A percentile compares a stretch with the other conserved stretches of the same genome.
Evolutionary conservation across 768 basidiomycete species (phyloP).

Genomic region (Leccinum truebloodii): DNA sequence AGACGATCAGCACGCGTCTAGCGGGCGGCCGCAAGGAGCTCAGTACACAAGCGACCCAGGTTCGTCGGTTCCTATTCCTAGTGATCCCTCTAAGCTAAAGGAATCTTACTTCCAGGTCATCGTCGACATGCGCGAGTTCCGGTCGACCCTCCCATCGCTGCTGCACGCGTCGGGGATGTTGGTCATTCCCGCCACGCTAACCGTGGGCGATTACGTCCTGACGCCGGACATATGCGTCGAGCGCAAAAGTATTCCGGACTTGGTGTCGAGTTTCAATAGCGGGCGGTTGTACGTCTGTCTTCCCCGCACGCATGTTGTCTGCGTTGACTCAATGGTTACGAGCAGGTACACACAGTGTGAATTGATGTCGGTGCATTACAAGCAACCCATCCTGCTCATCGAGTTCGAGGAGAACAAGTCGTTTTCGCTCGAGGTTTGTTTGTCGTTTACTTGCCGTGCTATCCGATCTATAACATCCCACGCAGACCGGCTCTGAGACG

Average conservation of each 20-base stretch:
- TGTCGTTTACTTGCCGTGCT: background rate
- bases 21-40: constrained; percentile 86
- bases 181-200: constrained; percentile 89
- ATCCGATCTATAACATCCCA: background rate
- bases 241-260: constrained; percentile 90
- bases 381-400: constrained; percentile 88
- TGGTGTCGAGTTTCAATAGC: constrained; percentile 91
- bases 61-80: constrained; percentile 22
- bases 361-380: constrained; percentile 95
- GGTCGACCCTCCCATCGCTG: constrained; percentile 88
- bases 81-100: background rate
- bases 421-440: constrained; percentile 79
- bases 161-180: constrained; percentile 79
- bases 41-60: constrained; percentile 65
- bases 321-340: constrained; percentile 3
- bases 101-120: constrained; percentile 63
- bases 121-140: constrained; percentile 96
- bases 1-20: constrained; percentile 80
- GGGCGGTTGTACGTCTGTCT: constrained; percentile 81
- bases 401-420: constrained; percentile 98
- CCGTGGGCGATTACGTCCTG: constrained; percentile 94
- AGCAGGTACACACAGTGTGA: constrained; percentile 95
- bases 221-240: constrained; percentile 96
- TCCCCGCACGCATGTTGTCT: background rate
- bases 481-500: constrained; percentile 60